phyloP scores from a whole-genome alignment of 169 alveolate genomes.

The Cryptosporidium andersoni region DNA sequence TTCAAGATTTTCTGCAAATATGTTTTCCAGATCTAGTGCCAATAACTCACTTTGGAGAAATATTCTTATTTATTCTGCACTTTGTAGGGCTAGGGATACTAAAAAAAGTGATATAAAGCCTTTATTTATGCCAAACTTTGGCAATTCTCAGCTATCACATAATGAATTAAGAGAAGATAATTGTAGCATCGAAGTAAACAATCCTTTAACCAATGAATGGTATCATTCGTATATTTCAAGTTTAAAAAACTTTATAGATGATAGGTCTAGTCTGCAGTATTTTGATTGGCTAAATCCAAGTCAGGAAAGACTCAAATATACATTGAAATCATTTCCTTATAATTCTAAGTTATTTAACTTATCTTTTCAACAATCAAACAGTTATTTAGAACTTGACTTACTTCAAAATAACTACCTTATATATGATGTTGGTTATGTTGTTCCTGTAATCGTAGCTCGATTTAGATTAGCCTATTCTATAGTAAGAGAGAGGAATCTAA shows the following conservation, averaged over 20 bases:
- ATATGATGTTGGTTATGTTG: slow-evolving; percentile 33
- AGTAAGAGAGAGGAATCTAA: slow-evolving; percentile 40
- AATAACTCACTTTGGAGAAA: no score
- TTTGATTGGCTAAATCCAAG: slow-evolving; percentile 63
- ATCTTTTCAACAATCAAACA: neutral
- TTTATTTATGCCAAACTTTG: no score
- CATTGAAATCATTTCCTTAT: slow-evolving; percentile 41
- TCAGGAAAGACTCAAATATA: slow-evolving; percentile 14
- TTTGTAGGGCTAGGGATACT: no score
- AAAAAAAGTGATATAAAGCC: no score
- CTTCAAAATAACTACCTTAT: neutral
- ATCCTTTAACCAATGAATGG: slow-evolving; percentile 16
- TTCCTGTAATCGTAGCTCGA: slow-evolving; percentile 53
- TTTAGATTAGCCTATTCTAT: slow-evolving; percentile 57
- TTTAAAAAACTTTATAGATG: slow-evolving; percentile 10
- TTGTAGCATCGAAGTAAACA: no score
- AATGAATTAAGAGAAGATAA: no score
- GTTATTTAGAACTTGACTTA: neutral
- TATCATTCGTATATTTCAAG: slow-evolving; percentile 40
- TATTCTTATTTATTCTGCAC: no score
- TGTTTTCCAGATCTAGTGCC: no score
- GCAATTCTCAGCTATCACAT: no score
- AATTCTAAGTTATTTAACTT: slow-evolving; percentile 8
- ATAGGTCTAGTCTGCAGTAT: neutral
- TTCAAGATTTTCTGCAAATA: no score